Evolutionary conservation across 257 asterid genomes (phyloP), one percentile per base, ranked within the genome.

Genomic region (Nicotiana sylvestris): DNA sequence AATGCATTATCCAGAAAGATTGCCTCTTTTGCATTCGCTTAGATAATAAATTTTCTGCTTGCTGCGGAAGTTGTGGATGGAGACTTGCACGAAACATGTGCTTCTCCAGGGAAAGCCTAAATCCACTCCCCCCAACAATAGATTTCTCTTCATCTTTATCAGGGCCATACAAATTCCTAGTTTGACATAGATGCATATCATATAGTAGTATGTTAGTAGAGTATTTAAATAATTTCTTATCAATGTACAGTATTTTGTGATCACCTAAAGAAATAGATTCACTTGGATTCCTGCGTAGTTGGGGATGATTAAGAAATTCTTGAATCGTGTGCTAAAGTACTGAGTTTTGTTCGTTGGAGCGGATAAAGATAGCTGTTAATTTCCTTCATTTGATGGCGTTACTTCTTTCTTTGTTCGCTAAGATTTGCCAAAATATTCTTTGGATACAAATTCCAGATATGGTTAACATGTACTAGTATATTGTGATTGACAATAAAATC

Each of bases 1-100:
- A 25, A 79, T 67, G 39, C 66, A 46, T n/a, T 32, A 81, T 60
- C 69, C 61, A 16, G 87, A 60, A 65, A 80, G 62, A 16, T 60
- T 81, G 13, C 61, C 82, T 17, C 18, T 39, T 58, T 56, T 49
- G 33, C 65, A 81, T 39, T 56, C 55, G 79, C 77, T 37, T 39
- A 17, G 82, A 27, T 11, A 25, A 65, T 61, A 79, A 79, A 7
- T 13, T 78, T 9, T 61, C 25, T 27, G 57, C 43, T 78, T 58
- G 57, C 21, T 11, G 33, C 3, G 51, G 58, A 12, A 3, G 58
- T 53, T 53, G 5, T 53, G 58, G 18, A 5, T 53, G 4, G 58
- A 13, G 58, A 53, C 58, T 53, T 53, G 58, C 18, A 3, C 1
- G 1, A 53, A 53, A 11, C 16, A 53, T 53, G 58, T 53, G 58